A percentile compares a stretch with the other conserved stretches of the same genome.
Conservation (phyloP, 2,329 filamentous ascomycete species). For the Xylariomycetidae sp. region DNA sequence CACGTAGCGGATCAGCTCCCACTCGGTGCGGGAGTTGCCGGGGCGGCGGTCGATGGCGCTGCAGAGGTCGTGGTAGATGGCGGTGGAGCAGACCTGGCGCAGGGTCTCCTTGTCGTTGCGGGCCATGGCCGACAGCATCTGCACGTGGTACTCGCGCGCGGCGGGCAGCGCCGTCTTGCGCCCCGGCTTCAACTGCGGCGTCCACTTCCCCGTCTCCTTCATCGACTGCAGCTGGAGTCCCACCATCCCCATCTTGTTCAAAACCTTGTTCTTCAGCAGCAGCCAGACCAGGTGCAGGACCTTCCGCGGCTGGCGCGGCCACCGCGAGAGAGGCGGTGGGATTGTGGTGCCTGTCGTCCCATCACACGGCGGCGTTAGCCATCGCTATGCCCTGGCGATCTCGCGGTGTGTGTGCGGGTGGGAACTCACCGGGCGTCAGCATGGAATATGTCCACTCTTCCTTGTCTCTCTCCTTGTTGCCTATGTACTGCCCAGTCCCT, state of each 20-base stretch:
- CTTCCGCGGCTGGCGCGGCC: constrained; percentile 16
- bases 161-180: constrained; percentile 39
- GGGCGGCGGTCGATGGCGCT: constrained; percentile 48
- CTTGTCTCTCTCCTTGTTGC: no score
- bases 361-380: no score
- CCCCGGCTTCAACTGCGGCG: constrained; percentile 37
- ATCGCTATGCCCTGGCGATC: no score
- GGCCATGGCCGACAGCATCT: constrained; percentile 58
- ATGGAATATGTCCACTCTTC: no score
- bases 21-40: constrained; percentile 37
- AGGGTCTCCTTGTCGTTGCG: constrained; percentile 47
- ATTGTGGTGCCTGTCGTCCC: constrained; percentile 22
- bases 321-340: constrained; percentile 22
- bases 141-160: constrained; percentile 53
- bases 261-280: constrained; percentile 26
- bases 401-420: no score
- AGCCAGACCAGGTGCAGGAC: constrained; percentile 20
- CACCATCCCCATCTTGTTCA: constrained; percentile 29
- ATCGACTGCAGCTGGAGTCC: constrained; percentile 40
- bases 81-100: constrained; percentile 45
- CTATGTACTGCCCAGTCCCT: no score
- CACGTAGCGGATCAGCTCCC: constrained; percentile 51
- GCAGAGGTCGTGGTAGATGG: constrained; percentile 46
- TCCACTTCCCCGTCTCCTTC: constrained; percentile 31
- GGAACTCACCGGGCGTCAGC: no score